Evolutionary conservation across 345 rosid genomes (phyloP), one percentile per base, ranked within the genome.

Genomic region (Pelargonium nanum): DNA sequence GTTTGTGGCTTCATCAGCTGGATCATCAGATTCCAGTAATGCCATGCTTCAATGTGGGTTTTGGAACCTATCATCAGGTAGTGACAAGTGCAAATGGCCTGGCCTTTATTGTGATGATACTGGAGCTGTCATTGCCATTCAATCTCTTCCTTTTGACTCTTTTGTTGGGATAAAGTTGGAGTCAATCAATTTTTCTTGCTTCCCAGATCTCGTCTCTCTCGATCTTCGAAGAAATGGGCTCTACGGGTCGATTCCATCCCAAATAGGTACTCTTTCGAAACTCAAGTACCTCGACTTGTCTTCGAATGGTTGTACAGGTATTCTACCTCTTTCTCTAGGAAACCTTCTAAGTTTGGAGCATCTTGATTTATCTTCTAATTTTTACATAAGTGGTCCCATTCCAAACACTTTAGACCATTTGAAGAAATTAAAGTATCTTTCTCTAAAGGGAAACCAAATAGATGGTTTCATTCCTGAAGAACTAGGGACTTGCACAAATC

Each of bases 181-280:
- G 8, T 58, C 24, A 5, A 17, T 65, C 61, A 62, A 65, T 40
- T 62, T 65, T 40, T 65, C 71, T 30, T 66, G 55, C 25, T 28
- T 74, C 10, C 56, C 26, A 0, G 22, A 74, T 66, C 63, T 74
- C 6, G 19, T 9, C 12, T 0, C 0, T 13, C 23, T 69, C 0
- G 8, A 20, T 12, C 56, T 69, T 4, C 0, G 1, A 0, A 0
- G 1, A 1, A 48, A 55, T 6, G n/a, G 15, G 0, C 55, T 66
- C 1, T 0, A 1, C 0, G 52, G 72, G 5, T 24, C 26, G 9
- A 68, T 71, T 21, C 51, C 58, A 4, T 24, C 22, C 6, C 56
- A 71, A 23, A 57, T 69, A 16, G 62, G 65, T 7, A 21, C 20
- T 15, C 57, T 72, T 22, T 4, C 61, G 0, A 64, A 63, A 0